Evolutionary conservation across 2,329 filamentous ascomycete species (phyloP).

Genomic region (Trichoderma polysporum): DNA sequence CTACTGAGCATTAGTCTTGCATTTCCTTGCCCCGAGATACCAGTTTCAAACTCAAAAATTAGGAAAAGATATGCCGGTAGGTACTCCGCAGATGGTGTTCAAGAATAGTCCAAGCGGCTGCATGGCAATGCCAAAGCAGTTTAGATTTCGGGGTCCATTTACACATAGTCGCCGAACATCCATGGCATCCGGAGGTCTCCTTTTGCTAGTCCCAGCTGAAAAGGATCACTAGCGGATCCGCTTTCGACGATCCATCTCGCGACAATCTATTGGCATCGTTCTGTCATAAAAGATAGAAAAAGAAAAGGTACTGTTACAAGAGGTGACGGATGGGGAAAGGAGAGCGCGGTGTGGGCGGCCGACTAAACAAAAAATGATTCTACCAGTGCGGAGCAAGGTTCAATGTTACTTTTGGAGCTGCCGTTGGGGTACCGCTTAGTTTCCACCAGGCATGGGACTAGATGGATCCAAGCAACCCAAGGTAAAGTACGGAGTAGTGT

Average conservation of each 20-base stretch:
- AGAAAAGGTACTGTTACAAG: background rate
- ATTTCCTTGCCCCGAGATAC: background rate
- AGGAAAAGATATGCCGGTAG: background rate
- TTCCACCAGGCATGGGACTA: background rate
- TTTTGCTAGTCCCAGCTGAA: background rate
- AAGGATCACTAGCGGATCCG: background rate
- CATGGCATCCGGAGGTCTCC: background rate
- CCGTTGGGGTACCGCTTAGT: background rate
- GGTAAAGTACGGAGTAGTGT: no score
- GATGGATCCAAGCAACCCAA: background rate
- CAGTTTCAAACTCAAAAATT: background rate
- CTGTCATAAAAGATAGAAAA: background rate
- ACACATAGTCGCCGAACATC: conserved; percentile 4
- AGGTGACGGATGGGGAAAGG: background rate
- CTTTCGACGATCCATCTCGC: conserved; percentile 5
- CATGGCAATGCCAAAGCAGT: background rate
- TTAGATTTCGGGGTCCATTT: conserved; percentile 16
- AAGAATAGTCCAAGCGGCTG: background rate
- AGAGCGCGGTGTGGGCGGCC: background rate
- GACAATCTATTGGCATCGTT: background rate
- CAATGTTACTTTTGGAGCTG: background rate
- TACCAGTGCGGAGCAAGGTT: background rate
- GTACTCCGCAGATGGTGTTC: background rate
- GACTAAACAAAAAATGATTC: background rate
- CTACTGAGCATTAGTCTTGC: background rate